A percentile compares a stretch with the other conserved stretches of the same genome.
Evolutionary conservation across 305 asterid species (phyloP).

Genomic region (Fraxinus greggii): DNA sequence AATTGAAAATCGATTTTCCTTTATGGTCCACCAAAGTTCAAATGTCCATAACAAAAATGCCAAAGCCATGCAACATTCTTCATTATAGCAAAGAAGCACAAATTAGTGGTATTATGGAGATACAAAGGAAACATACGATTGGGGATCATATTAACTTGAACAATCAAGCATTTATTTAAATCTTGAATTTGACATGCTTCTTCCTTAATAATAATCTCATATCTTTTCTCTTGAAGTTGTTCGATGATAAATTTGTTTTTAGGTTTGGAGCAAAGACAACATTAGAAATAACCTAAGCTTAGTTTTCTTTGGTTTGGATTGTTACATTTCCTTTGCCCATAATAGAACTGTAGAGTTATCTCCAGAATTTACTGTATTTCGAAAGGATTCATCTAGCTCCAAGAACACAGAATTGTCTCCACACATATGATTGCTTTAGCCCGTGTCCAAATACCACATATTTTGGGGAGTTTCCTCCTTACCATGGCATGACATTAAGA

Average conservation of each 20-base stretch:
- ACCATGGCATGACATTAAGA: background rate
- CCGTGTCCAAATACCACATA: background rate
- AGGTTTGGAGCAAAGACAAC: background rate
- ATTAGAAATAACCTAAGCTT: too few relatives aligned
- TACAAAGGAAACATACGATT: background rate
- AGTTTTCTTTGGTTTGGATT: background rate
- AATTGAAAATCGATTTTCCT: too few relatives aligned
- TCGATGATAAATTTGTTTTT: background rate
- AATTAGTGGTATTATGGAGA: background rate
- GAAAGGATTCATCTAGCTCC: background rate
- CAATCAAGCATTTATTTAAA: background rate
- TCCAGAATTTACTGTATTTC: background rate
- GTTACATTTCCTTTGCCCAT: background rate
- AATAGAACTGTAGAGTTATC: background rate
- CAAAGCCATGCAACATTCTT: too few relatives aligned
- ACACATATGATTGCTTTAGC: constrained; percentile 8
- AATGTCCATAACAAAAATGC: too few relatives aligned
- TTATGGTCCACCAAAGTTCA: too few relatives aligned
- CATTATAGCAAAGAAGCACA: too few relatives aligned
- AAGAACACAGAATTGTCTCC: background rate
- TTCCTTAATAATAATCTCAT: background rate
- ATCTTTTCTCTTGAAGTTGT: constrained; percentile 6
- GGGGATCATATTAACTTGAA: background rate
- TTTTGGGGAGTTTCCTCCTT: background rate
- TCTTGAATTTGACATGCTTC: background rate